Base-by-base conservation (phyloP, 208 protist genomes). In the Jaenimonas drosophilae region DNA sequence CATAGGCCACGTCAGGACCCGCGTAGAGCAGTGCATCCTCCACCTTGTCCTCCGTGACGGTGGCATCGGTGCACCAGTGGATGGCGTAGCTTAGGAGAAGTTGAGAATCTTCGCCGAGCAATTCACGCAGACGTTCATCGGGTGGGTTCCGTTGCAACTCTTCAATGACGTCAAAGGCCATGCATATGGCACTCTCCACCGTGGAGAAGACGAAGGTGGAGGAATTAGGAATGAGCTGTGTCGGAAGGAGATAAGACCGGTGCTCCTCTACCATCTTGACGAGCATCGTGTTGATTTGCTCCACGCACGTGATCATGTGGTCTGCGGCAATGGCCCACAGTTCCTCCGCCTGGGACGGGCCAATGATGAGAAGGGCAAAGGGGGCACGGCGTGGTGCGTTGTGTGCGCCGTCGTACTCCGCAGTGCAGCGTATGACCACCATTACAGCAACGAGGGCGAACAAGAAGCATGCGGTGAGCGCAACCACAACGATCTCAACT, bases 1-100 rank as follows among this genome's bases (percentile, higher is more conserved):
- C 56, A 50, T 75, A 81, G 21, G 70, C 49, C 20, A 68, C 32
- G 42, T 68, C 60, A 40, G 33, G 32, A n/a, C 60, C 60, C 31
- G 53, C 52, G 30, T 68, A 68, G 19, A 44, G 54, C 40, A 68
- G 29, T 28, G 0, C 49, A 11, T 38, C 47, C 27, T 25, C 55
- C 21, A 34, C 20, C 5, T 24, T 41, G 6, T 68, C 60, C 20
- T 56, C 17, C 21, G 34, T 36, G 16, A 68, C 53, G n/a, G 2
- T 55, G 6, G 60, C 60, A 42, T 68, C 47, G 20, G 12, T 45
- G 31, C 60, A 68, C 60, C 60, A 68, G 45, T 68, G 60, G 11
- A 68, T 43, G 4, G 52, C 37, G 24, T 49, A 54, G 3, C 52
- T 43, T 40, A 68, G 19, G 31, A 38, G 9, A 21, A 62, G 19